Base-by-base conservation (phyloP, 2,329 filamentous ascomycete species). In the Alternaria tenuissima region DNA sequence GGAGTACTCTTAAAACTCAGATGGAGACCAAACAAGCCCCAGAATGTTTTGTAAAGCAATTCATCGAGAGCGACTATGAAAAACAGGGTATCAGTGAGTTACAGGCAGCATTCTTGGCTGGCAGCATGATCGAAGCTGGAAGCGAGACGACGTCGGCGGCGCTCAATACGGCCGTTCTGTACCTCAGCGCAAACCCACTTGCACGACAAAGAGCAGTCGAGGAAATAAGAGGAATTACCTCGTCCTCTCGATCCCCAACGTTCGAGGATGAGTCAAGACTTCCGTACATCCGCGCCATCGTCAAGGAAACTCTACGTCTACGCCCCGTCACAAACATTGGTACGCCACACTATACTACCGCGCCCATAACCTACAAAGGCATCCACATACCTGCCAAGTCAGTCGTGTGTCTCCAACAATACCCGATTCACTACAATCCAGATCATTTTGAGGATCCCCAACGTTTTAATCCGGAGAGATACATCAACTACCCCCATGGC, bases 231-330 rank as follows among this genome's bases (percentile, higher is more conserved):
- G 41, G 51, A 16, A 65, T 72, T 0, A 56, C 72, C 6, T 66
- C 68, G 6, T 18, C 46, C 5, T 54, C 57, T 0, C 61, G 67
- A 6, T 70, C 68, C 3, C 72, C 74, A 0, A 69, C 64, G 2
- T 76, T 85, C 57, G 78, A 80, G 2, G 84, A 87, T 65, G 78
- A 83, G 18, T 68, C 75, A 0, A 67, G 70, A 1, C 71, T 88
- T 34, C 70, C 69, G 5, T 80, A 78, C 51, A 70, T 80, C 24
- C 66, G 73, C 24, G 74, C 75, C 52, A 74, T 78, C 11, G 68
- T 78, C 20, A 78, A 79, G 0, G 80, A 82, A 14, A 83, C 85
- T 20, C 80, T 87, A 32, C 79, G 79, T 1, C 69, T 77, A 41
- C 65, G 72, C 5, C 75, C 76, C 1, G 72, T 76, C 3, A 72